phyloP scores from a whole-genome alignment of 2,329 filamentous ascomycete genomes.

The Pyrenophora graminea region DNA sequence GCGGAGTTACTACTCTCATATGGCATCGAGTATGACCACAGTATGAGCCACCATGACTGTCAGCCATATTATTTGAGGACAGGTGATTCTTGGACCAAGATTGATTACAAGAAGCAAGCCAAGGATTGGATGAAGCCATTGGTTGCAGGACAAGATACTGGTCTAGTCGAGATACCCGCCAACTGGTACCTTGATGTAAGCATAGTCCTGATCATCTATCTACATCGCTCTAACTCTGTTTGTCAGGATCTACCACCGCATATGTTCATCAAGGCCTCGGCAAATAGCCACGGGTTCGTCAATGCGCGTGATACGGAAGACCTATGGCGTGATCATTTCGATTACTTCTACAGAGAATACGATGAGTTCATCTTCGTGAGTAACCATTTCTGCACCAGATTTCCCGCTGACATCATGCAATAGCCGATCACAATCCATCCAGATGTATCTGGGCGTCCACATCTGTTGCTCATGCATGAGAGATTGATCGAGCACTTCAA shows the following conservation, averaged over 20 bases:
- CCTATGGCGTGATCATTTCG: conserved; percentile 68
- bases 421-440: conserved; percentile 74
- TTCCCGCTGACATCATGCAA: neutral
- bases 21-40: conserved; percentile 71
- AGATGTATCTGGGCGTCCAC: conserved; percentile 66
- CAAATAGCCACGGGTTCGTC: conserved; percentile 66
- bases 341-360: conserved; percentile 76
- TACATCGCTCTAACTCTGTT: conserved; percentile 37
- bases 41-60: conserved; percentile 67
- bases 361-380: conserved; percentile 71
- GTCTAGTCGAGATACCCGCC: conserved; percentile 68
- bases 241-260: conserved; percentile 57
- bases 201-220: neutral
- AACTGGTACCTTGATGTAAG: conserved; percentile 63
- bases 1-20: conserved; percentile 66
- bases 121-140: conserved; percentile 70
- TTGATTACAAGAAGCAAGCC: conserved; percentile 66
- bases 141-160: conserved; percentile 62
- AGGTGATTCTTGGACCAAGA: conserved; percentile 69
- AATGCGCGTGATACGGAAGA: conserved; percentile 63
- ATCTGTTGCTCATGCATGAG: conserved; percentile 74
- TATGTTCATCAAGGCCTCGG: conserved; percentile 70
- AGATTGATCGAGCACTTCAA: conserved; percentile 71
- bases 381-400: conserved; percentile 49
- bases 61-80: conserved; percentile 66